Base-by-base conservation (phyloP, 1,284 basidiomycete species). In the Tausonia pullulans region DNA sequence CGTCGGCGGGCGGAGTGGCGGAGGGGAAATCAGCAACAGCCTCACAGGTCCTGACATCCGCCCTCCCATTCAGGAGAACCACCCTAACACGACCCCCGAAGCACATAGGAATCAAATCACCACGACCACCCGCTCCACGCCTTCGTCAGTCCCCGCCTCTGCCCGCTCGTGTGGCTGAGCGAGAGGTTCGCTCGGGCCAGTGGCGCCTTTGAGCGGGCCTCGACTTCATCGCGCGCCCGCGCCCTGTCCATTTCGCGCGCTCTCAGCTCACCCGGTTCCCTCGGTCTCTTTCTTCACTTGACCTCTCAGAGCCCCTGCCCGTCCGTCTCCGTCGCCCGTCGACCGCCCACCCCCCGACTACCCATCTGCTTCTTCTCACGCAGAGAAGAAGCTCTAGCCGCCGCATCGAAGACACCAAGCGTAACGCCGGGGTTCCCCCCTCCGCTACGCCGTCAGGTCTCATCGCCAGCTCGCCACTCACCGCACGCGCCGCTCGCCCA, bases 391-490 rank as follows among this genome's bases (percentile, higher is more conserved):
- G 27, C 27, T 27, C 27, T 27, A 27, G 27, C 27, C 27, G 27
- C 27, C 27, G 27, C 27, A 27, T 27, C 27, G 27, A 27, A 27
- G 27, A 27, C 27, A 27, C 27, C 27, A 27, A 27, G 27, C 27
- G 27, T 27, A 27, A 27, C 27, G 27, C 27, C 27, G 27, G 27
- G 27, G 27, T 27, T 27, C 27, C 27, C 27, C 27, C 27, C 27
- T 27, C 27, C 27, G 27, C 27, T 27, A 27, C 27, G 27, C 27
- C 27, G n/a, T 41, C 54, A 39, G 27, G 2, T 40, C 54, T 14
- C 14, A 56, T 40, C 54, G 27, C 40, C 13, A 58, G 57, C 89
- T 73, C 80, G 74, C 74, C 16, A 70, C 72, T n/a, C 70, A 76
- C 41, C 77, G 77, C 69, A 71, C 73, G 68, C 54, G 60, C 51